Evolutionary conservation across 148 eudicot genomes (phyloP), one percentile per base, ranked within the genome.

Genomic region (Euryodendron excelsum): DNA sequence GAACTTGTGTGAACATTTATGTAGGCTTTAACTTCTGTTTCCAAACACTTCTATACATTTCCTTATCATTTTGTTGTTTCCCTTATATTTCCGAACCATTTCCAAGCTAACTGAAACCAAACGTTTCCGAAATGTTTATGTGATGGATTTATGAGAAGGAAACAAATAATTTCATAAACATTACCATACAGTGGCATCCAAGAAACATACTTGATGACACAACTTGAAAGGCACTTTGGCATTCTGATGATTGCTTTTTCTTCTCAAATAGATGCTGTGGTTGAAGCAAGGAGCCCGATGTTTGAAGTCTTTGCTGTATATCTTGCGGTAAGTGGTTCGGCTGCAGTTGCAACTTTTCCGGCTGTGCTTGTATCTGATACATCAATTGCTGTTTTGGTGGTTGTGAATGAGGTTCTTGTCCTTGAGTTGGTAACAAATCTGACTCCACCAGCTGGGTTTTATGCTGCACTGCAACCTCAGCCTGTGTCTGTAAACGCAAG

Each of bases 381-480:
- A 30, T 25, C 17, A 28, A 11, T 41, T 45, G 56, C 79, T 87
- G 94, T 33, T 88, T 90, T 53, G 85, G 64, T 41, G 85, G 84
- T 74, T 85, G 90, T 30, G 66, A 47, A 64, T 85, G 88, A n/a
- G 82, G 69, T 50, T 75, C 90, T 71, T 76, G 89, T 74, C 76
- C 82, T 70, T 88, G 83, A 27, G 83, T 85, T 41, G 88, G 80
- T 77, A 86, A 62, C 81, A 89, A 77, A 74, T 77, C 77, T 69
- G 88, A 45, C 47, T 79, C 72, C 75, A 70, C 83, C 77, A 52
- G 79, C 69, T 83, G 90, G 79, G 79, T 65, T 75, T 87, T 94
- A 69, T 87, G 93, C 73, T 84, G 94, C 61, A 63, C 72, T 60
- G 84, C 62, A 77, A 77, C 84, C 73, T 89, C 88, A 64, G 90